Conservation (phyloP, 345 rosid genomes). For the Pistacia atlantica region DNA sequence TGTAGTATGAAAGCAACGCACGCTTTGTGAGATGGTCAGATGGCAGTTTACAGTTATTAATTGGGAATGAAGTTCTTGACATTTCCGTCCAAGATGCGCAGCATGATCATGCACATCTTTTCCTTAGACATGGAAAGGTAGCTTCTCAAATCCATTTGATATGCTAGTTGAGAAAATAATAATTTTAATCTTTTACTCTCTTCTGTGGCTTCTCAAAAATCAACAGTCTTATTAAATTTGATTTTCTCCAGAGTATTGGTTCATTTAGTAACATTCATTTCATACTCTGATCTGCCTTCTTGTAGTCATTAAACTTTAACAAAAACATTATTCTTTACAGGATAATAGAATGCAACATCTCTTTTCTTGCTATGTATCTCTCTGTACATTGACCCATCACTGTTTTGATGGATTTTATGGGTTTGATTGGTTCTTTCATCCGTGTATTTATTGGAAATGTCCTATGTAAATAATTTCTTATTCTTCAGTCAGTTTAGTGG, state of each 20-base stretch:
- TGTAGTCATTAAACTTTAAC: no score
- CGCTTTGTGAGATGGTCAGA: slow-evolving; percentile 99
- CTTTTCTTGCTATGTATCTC: not conserved
- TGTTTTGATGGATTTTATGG: not conserved
- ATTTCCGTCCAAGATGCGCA: slow-evolving; percentile 89
- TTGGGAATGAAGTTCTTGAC: slow-evolving; percentile 99
- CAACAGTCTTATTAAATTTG: not conserved
- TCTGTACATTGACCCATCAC: not conserved
- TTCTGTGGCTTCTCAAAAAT: slow-evolving; percentile 1
- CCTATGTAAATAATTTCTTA: not conserved
- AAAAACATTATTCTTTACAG: not conserved
- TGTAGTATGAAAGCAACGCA: slow-evolving; percentile 94
- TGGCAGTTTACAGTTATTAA: slow-evolving; percentile 90
- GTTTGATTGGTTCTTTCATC: no score
- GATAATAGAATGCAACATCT: not conserved
- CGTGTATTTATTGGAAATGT: not conserved
- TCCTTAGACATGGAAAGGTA: slow-evolving; percentile 94
- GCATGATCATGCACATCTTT: slow-evolving; percentile 94
- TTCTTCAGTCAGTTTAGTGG: not conserved
- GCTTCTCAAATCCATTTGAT: slow-evolving; percentile 20
- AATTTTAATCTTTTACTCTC: not conserved
- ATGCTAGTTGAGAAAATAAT: not conserved
- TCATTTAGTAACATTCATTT: not conserved
- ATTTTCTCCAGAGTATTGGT: not conserved
- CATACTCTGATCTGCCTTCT: not conserved